A percentile compares a stretch with the other conserved stretches of the same genome.
phyloP scores from a whole-genome alignment of 139 green algal species.

The Haematococcus lacustris region DNA sequence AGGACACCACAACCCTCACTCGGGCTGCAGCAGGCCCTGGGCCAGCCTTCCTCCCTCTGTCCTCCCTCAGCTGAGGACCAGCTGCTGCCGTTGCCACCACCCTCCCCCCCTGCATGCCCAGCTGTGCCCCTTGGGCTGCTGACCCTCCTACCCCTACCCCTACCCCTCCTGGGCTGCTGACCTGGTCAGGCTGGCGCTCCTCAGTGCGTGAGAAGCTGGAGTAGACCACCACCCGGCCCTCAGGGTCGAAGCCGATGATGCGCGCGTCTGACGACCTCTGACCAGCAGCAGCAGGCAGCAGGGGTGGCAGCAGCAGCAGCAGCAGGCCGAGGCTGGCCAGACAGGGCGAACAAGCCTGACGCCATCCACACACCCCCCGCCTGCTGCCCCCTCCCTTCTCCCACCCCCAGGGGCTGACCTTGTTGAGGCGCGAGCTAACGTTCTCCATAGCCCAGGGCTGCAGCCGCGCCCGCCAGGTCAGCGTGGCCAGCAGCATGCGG shows the following conservation, averaged over 20 bases:
- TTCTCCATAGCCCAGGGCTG: constrained; percentile 10
- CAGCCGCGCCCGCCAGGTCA: background rate
- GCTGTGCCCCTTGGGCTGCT: no score
- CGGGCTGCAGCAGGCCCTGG: no score
- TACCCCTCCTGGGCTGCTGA: no score
- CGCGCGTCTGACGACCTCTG: constrained; percentile 4
- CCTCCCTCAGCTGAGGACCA: no score
- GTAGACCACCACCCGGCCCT: constrained; percentile 15
- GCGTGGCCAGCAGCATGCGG: background rate
- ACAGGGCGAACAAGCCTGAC: background rate
- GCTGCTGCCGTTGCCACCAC: no score
- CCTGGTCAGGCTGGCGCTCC: constrained; percentile 9
- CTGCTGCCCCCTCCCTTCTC: no score
- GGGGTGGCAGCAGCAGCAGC: background rate
- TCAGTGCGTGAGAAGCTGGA: constrained; percentile 1
- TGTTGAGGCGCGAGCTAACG: constrained; percentile 7
- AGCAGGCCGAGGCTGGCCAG: background rate
- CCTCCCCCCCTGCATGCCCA: no score
- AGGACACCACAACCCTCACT: no score
- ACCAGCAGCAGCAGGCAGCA: background rate
- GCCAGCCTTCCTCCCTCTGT: no score
- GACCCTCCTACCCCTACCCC: no score
- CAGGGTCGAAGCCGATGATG: constrained; percentile 8
- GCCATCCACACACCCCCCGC: no score
- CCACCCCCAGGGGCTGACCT: no score